Evolutionary conservation across 352 stramenopile species (phyloP), one percentile per base, ranked within the genome.

Genomic region (Thraustotheca clavata): DNA sequence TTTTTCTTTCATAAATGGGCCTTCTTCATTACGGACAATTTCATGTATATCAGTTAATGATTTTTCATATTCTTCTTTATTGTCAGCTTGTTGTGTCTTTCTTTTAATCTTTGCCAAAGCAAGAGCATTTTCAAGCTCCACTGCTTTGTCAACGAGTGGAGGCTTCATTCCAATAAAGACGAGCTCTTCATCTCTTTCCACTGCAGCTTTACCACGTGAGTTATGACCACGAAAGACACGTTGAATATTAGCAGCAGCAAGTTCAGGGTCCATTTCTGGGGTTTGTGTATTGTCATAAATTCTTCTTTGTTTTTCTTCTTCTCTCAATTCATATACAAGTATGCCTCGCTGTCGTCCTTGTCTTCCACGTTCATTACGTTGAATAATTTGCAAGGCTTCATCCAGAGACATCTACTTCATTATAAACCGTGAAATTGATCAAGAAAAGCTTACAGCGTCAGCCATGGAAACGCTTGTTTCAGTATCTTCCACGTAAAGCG

Each of bases 91-190:
- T 67, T 97, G 88, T 8, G 90, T 75, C 67, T 91, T 96, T 33
- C 88, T 78, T 68, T 96, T 89, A 12, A 86, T 69, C 35, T 79
- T 79, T 0, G 88, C 83, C 32, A 94, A 73, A 0, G 79, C 70
- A 4, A 98, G 71, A 47, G 89, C 76, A 49, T 78, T 81, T 62
- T 96, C 78, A 3, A 96, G 69, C 32, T 72, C 66, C 24, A 84
- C 80, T 11, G 77, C 73, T 71, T 84, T 72, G 4, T 73, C 73
- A 22, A 67, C 62, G 0, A 59, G 38, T 6, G 80, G 78, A 9
- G 83, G 73, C 67, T 89, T 95, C 91, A 98, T 97, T 32, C 94
- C 94, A 59, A 98, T 93, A 50, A 98, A 98, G 31, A 97, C 66
- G 24, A 95, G 77, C 73, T 94, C 80, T 20, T 86, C 76, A 61